Percentiles rank a stretch among this genome's conserved stretches.
phyloP scores from a whole-genome alignment of 805 yeast species.

The Candida railenensis region DNA sequence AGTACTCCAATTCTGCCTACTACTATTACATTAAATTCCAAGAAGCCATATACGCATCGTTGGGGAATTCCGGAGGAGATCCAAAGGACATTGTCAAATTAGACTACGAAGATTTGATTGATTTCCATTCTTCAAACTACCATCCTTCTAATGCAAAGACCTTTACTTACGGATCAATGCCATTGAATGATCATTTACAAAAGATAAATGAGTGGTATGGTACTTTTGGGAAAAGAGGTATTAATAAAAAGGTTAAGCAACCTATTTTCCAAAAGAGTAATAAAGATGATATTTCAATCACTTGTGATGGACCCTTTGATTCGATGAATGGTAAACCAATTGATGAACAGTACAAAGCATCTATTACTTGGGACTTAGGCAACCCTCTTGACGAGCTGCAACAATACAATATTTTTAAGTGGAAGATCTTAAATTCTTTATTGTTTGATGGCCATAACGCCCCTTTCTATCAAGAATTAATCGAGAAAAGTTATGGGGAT shows the following conservation, averaged over 20 bases:
- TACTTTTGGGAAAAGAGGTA: slow-evolving; percentile 51
- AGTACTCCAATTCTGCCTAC: slow-evolving; percentile 84
- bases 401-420: slow-evolving; percentile 65
- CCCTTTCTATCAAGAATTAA: slow-evolving; percentile 80
- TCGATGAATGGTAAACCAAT: slow-evolving; percentile 49
- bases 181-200: slow-evolving; percentile 58
- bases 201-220: slow-evolving; percentile 52
- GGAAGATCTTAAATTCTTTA: slow-evolving; percentile 68
- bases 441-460: slow-evolving; percentile 91
- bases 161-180: slow-evolving; percentile 82
- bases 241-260: slow-evolving; percentile 25
- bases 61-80: slow-evolving; percentile 93
- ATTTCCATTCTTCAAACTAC: slow-evolving; percentile 73
- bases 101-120: slow-evolving; percentile 69
- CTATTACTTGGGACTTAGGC: slow-evolving; percentile 88
- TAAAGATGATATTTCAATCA: slow-evolving; percentile 19
- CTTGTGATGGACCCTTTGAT: slow-evolving; percentile 75
- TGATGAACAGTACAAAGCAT: slow-evolving; percentile 73
- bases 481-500: slow-evolving; percentile 81
- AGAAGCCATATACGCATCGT: slow-evolving; percentile 77
- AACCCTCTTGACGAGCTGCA: slow-evolving; percentile 52
- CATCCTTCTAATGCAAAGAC: slow-evolving; percentile 90
- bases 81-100: slow-evolving; percentile 77
- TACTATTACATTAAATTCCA: slow-evolving; percentile 81
- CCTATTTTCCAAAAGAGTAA: slow-evolving; percentile 35